phyloP scores from a whole-genome alignment of 257 asterid species.

The Henckelia pumila region DNA sequence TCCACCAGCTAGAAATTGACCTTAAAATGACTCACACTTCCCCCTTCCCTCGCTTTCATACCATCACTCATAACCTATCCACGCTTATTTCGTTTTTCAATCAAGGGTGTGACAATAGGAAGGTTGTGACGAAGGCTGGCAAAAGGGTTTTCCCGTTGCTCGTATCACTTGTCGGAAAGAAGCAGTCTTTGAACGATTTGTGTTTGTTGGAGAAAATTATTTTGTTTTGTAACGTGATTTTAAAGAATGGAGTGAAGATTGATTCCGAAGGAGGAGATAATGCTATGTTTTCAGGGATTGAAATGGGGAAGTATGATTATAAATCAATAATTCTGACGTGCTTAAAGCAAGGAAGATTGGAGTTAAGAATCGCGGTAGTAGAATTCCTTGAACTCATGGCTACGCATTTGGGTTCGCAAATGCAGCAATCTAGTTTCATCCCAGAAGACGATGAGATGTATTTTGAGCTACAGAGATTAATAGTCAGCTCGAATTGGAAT shows the following conservation, averaged over 20 bases:
- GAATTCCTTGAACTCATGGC: constrained; percentile 39
- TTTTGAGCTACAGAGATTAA: constrained; percentile 39
- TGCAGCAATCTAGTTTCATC: constrained; percentile 19
- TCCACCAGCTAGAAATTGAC: constrained; percentile 35
- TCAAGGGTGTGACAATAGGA: constrained; percentile 9
- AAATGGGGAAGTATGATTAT: constrained; percentile 17
- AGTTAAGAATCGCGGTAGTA: constrained; percentile 34
- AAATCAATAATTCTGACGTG: constrained; percentile 24
- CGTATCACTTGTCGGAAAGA: constrained; percentile 11
- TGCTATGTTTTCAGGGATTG: constrained; percentile 10
- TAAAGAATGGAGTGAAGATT: constrained; percentile 20
- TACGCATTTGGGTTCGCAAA: constrained; percentile 19
- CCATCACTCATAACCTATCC: constrained; percentile 20
- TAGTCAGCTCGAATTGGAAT: constrained; percentile 28
- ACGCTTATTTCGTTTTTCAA: constrained; percentile 43
- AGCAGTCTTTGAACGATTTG: constrained; percentile 19
- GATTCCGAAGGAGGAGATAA: not conserved
- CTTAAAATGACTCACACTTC: constrained; percentile 12
- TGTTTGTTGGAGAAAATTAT: constrained; percentile 35
- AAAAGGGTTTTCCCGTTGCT: constrained; percentile 30
- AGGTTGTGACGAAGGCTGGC: constrained; percentile 34
- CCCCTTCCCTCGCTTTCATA: not conserved
- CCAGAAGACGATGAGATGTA: constrained; percentile 46
- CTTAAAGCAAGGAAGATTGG: constrained; percentile 40
- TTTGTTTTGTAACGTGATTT: constrained; percentile 30